phyloP scores from a whole-genome alignment of 257 asterid species.

The Anisodus acutangulus region DNA sequence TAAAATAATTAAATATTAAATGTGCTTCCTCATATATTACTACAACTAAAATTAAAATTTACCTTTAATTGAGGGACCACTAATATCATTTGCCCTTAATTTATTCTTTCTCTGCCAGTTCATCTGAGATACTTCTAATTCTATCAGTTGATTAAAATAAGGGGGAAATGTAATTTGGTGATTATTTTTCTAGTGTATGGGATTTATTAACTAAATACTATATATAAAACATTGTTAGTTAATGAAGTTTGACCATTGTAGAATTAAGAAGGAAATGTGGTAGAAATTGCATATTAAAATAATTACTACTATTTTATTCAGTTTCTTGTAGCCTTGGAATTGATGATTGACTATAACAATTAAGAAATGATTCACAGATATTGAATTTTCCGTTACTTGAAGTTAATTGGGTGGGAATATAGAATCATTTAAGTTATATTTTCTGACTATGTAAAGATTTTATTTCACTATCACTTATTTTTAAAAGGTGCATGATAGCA shows the following conservation, averaged over 20 bases:
- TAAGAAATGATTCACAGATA: neutral
- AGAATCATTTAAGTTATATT: neutral
- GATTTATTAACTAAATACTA: neutral
- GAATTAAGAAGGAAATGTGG: neutral
- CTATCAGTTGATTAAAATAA: neutral
- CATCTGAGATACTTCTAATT: slow-evolving; percentile 30
- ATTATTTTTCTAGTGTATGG: neutral
- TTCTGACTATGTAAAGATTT: no score
- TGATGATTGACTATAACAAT: slow-evolving; percentile 21
- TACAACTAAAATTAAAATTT: neutral
- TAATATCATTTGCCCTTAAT: neutral
- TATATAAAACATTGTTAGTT: neutral
- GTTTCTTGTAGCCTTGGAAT: slow-evolving; percentile 19
- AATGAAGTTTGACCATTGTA: neutral
- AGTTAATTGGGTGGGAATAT: neutral
- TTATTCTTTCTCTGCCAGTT: slow-evolving; percentile 39
- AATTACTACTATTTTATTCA: neutral
- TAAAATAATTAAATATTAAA: neutral
- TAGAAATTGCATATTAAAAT: neutral
- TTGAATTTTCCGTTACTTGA: slow-evolving; percentile 12
- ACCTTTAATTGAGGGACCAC: neutral
- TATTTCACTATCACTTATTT: no score
- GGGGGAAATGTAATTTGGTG: neutral
- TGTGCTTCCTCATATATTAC: no score
- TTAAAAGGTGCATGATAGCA: no score